phyloP scores from a whole-genome alignment of 2,329 filamentous ascomycete species.

The Ophiostoma ips region DNA sequence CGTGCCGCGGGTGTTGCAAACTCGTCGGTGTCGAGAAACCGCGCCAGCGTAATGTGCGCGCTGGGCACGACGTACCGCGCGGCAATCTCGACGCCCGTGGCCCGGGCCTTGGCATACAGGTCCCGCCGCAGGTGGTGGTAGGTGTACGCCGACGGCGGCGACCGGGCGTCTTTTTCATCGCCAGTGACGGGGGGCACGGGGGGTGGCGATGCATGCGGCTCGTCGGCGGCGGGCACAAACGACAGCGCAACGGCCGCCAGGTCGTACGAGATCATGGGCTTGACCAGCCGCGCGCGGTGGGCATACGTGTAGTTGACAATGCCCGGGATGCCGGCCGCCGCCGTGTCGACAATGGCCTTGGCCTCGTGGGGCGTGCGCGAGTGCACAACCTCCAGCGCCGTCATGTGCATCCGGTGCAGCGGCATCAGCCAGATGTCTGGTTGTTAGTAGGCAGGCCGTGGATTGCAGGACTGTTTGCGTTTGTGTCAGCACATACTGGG shows the following conservation, averaged over 20 bases:
- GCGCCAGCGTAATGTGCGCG: constrained; percentile 74
- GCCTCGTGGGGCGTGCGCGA: constrained; percentile 60
- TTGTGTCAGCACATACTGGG: too few species aligned
- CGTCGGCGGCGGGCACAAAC: constrained; percentile 66
- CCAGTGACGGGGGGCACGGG: constrained; percentile 22
- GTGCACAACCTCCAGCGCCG: constrained; percentile 71
- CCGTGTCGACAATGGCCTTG: constrained; percentile 39
- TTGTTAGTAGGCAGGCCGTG: too few species aligned
- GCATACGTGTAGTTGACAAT: constrained; percentile 47
- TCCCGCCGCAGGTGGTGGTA: constrained; percentile 86
- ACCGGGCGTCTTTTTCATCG: constrained; percentile 9
- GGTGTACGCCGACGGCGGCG: constrained; percentile 51
- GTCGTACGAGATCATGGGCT: constrained; percentile 73
- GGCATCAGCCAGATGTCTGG: constrained; percentile 76
- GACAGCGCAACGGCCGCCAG: constrained; percentile 73
- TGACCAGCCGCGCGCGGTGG: constrained; percentile 63
- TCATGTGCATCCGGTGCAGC: constrained; percentile 64
- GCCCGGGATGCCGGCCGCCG: constrained; percentile 38
- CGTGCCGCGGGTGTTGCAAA: constrained; percentile 46
- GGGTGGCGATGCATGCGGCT: constrained; percentile 31
- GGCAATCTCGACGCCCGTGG: constrained; percentile 53
- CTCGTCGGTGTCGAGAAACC: constrained; percentile 60
- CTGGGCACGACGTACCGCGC: constrained; percentile 81
- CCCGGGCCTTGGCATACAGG: constrained; percentile 47
- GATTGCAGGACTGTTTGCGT: too few species aligned